A percentile compares a stretch with the other conserved stretches of the same genome.
phyloP scores from a whole-genome alignment of 805 yeast species.

The Yarrowia yakushimensis region DNA sequence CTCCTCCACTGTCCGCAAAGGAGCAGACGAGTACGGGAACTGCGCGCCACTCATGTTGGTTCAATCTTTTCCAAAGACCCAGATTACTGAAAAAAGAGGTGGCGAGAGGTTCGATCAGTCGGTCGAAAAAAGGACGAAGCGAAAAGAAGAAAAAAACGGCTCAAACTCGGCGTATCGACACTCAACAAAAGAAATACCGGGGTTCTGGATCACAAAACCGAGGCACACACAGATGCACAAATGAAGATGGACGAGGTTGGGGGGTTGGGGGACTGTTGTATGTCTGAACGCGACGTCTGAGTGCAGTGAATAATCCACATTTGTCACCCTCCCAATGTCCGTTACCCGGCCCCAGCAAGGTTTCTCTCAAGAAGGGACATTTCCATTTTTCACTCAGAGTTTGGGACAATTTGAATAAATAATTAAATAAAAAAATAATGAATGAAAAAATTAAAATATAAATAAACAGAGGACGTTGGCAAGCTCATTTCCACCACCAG shows the following conservation, averaged over 20 bases:
- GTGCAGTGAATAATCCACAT: constrained; percentile 14
- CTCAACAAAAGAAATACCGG: not conserved
- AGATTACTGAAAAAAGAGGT: not conserved
- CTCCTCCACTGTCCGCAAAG: constrained; percentile 94
- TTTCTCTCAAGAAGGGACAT: too few species aligned
- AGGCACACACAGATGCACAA: not conserved
- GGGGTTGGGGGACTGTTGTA: constrained; percentile 2
- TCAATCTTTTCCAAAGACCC: constrained; percentile 22
- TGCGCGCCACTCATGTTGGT: constrained; percentile 41
- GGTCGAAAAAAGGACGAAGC: not conserved
- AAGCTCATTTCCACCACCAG: too few species aligned
- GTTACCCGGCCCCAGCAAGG: constrained; percentile 11
- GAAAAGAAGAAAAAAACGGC: not conserved
- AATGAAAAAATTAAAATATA: too few species aligned
- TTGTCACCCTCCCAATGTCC: constrained; percentile 21
- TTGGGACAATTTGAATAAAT: not conserved
- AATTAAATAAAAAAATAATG: too few species aligned
- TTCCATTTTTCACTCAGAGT: not conserved
- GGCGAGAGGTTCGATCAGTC: constrained; percentile 14
- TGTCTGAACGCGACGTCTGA: constrained; percentile 12
- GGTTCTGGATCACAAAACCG: not conserved
- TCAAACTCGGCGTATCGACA: not conserved
- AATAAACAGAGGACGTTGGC: too few species aligned
- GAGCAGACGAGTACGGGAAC: constrained; percentile 97
- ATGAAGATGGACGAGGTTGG: not conserved